Evolutionary conservation across 148 eudicot genomes (phyloP).

Genomic region (Chenopodium berlandieri): DNA sequence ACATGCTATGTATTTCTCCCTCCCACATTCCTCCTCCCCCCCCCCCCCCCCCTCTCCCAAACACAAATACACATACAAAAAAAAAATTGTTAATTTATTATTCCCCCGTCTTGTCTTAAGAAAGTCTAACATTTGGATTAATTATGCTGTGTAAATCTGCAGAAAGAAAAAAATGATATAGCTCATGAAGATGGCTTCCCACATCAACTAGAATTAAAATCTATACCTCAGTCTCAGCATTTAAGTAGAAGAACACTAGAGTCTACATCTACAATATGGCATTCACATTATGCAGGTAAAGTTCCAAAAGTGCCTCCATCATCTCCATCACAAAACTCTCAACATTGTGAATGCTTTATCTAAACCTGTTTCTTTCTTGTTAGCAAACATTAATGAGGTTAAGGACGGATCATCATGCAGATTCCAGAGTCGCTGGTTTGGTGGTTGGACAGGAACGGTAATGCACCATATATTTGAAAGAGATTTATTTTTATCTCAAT

Average conservation of each 20-base stretch:
- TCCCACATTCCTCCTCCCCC: no score
- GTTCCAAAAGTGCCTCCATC: neutral
- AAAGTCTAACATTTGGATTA: neutral
- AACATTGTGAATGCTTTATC: conserved; percentile 18
- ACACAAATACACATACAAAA: no score
- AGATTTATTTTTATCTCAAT: no score
- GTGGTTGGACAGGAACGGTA: conserved; percentile 69
- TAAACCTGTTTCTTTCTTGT: conserved; percentile 21
- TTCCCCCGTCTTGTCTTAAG: neutral
- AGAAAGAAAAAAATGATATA: conserved; percentile 25
- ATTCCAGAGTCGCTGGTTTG: conserved; percentile 72
- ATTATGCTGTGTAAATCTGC: conserved; percentile 23
- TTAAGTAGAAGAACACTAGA: conserved; percentile 19
- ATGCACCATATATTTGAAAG: neutral
- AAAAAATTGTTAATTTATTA: neutral
- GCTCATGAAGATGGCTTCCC: conserved; percentile 17
- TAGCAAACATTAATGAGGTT: conserved; percentile 31
- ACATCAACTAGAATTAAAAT: conserved; percentile 20
- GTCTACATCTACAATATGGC: conserved; percentile 10
- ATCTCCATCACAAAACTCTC: neutral
- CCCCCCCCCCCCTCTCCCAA: no score
- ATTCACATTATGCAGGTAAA: conserved; percentile 10
- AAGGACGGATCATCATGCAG: conserved; percentile 23
- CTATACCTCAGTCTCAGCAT: conserved; percentile 16
- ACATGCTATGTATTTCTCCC: no score